phyloP scores from a whole-genome alignment of 331 rosid genomes.

The Spiraea crenata region DNA sequence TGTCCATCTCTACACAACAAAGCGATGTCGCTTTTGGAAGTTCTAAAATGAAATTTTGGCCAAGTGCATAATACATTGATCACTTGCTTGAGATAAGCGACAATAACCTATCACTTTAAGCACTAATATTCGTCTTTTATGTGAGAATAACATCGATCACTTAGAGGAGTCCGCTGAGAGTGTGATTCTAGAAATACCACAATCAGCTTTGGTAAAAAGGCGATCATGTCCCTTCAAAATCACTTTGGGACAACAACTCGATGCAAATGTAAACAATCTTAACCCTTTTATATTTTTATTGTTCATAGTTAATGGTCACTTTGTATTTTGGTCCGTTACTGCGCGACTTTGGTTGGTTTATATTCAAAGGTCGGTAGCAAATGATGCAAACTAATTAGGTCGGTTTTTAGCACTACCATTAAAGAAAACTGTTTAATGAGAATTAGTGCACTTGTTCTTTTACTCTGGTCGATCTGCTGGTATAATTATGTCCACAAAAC shows the following conservation, averaged over 20 bases:
- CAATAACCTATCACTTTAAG: neutral
- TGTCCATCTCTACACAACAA: neutral
- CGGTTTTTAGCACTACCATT: neutral
- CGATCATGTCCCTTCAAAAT: no score
- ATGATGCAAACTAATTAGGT: neutral
- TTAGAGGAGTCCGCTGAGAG: no score
- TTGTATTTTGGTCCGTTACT: neutral
- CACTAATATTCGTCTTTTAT: neutral
- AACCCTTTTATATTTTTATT: no score
- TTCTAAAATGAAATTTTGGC: neutral
- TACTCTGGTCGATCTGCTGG: neutral
- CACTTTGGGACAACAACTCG: no score
- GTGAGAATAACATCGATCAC: neutral
- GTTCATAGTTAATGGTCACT: neutral
- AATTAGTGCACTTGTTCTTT: neutral
- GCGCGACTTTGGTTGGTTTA: conserved; percentile 14
- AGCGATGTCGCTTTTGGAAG: neutral
- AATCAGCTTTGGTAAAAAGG: no score
- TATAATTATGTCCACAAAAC: neutral
- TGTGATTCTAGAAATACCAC: no score
- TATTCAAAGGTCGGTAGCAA: conserved; percentile 1
- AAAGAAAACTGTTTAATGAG: conserved; percentile 3
- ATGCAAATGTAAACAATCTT: no score
- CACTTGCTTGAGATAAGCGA: no score
- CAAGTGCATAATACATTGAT: neutral